These are phyloP conservation scores for Manihot esculenta DNA, from an alignment of 441 rosid species.

Conservation along the genomic window DNA sequence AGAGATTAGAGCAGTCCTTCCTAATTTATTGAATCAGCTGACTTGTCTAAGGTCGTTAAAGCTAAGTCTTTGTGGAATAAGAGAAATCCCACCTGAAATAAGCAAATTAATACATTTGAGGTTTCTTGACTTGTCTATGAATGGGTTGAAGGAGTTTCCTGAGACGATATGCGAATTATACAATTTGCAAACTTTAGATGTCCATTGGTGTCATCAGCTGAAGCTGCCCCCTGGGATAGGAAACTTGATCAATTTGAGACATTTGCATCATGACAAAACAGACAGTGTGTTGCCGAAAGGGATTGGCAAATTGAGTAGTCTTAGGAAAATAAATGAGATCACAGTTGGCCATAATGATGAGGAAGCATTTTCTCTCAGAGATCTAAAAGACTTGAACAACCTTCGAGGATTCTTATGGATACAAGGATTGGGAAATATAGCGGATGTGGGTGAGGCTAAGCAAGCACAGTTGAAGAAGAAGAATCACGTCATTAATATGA, in stretches of 20 bases:
- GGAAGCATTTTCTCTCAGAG: neutral
- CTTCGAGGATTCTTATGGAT: neutral
- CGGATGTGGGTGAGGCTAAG: neutral
- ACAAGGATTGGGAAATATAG: neutral
- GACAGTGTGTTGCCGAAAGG: slow-evolving; percentile 1
- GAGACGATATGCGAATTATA: neutral
- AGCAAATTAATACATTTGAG: slow-evolving; percentile 8
- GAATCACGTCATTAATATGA: neutral
- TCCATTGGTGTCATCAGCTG: neutral
- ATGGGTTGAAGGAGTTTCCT: neutral
- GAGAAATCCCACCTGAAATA: neutral
- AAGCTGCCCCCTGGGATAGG: neutral
- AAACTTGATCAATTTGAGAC: neutral
- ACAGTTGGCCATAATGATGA: neutral
- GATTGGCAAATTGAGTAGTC: neutral
- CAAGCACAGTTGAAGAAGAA: neutral
- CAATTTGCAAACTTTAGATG: slow-evolving; percentile 6
- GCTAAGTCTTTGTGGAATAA: neutral
- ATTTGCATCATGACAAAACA: neutral
- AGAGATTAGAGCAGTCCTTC: neutral
- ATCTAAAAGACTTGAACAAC: neutral
- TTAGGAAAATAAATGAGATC: neutral
- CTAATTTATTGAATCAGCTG: neutral
- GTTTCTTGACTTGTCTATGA: neutral
- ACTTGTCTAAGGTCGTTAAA: slow-evolving; percentile 1